Base-by-base conservation (phyloP, 805 yeast species). In the Candida verbasci region DNA sequence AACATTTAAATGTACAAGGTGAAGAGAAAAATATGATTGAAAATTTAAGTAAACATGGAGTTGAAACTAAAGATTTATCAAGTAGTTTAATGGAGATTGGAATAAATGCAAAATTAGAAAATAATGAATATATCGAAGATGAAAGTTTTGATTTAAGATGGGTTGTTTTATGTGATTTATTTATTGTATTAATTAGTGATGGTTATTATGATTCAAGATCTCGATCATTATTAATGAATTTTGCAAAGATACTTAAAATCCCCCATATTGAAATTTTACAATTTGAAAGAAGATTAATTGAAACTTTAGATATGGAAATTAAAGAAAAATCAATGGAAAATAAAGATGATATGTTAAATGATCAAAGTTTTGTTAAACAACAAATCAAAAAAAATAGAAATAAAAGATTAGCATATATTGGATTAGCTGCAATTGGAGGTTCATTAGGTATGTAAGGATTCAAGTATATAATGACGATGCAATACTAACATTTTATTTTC, bases 371-470 rank as follows among this genome's bases (percentile, higher is more conserved):
- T 38, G 70, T 93, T 52, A 80, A 79, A 29, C 72, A 71, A 23
- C 80, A 95, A 48, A 70, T 85, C n/a, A 82, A 78, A 51, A 74
- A 67, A 45, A 76, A 79, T 34, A 73, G 71, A 45, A 76, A 74
- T 44, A 80, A 72, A 52, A 81, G 89, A 52, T 65, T 86, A 56
- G 82, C 87, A 35, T 88, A 86, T 51, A 85, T 93, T 43, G 99
- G 97, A 1, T 63, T 93, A 33, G 99, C 99, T 0, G 93, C 97
- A 6, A 72, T 89, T 11, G 97, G 97, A 20, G 99, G 99, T 2
- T 89, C 96, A 1, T 65, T 93, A 16, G n/a, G n/a, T n/a, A n/a
- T n/a, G n/a, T n/a, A n/a, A n/a, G n/a, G n/a, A n/a, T n/a, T n/a
- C n/a, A n/a, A n/a, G n/a, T n/a, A n/a, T n/a, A n/a, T n/a, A n/a